Evolutionary conservation across 371 early-diverging fungal species (phyloP), one percentile per base, ranked within the genome.

Genomic region (Zancudomyces culisetae): DNA sequence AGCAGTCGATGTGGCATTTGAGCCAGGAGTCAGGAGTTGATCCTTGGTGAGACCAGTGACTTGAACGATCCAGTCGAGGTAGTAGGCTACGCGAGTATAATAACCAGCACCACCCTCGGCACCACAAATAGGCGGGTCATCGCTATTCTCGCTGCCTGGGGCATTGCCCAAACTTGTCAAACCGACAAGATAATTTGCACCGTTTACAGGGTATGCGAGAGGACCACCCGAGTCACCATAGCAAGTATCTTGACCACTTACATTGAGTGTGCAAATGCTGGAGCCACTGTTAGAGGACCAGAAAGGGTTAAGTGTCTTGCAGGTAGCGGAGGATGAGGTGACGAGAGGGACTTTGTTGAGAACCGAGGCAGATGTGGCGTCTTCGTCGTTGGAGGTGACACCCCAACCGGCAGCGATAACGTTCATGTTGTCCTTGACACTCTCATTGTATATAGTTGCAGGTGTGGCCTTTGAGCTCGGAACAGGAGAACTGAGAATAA

Each of bases 181-280:
- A 10, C 47, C 47, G 3, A 47, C 20, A 19, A 47, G 26, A 26
- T 26, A 29, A 15, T 26, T 13, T 15, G 20, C 3, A 3, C 27
- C 26, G 23, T 21, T 29, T 27, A 10, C 13, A 6, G 47, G 29
- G 23, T 10, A 13, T 18, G 12, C 4, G 26, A 68, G 51, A 0
- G 65, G 68, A 27, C 65, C 68, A 1, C 68, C 68, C 13, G 60
- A 60, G 54, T 68, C 68, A 24, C 65, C 68, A 6, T 42, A 29
- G 57, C 68, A 68, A 20, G 68, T 58, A 43, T 60, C 63, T 20
- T 49, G 45, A 30, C 60, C 60, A 1, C 20, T 53, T 13, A 49
- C 41, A 12, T 56, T 59, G 19, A 56, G 54, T 1, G 63, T 58
- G 55, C 65, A 68, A 41, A 68, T 35, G 51, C 49, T 51, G 19